These are phyloP conservation scores for Macaranga tanarius DNA, from an alignment of 441 rosid species.

Conservation along the genomic window DNA sequence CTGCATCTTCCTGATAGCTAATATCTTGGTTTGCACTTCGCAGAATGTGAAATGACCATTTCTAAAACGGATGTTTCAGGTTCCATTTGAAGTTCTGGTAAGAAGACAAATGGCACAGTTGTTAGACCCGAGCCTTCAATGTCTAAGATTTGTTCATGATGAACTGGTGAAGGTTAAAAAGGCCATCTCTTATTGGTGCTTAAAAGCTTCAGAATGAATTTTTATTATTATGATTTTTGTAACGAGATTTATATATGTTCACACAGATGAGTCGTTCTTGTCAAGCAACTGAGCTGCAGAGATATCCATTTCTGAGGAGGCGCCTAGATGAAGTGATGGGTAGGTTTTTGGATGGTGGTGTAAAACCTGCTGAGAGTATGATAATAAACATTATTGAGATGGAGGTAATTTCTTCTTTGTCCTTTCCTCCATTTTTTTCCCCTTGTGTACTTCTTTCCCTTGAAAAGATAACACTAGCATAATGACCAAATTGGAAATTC, in stretches of 20 bases:
- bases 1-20: neutral
- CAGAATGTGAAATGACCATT: slow-evolving; percentile 1
- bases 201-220: slow-evolving; percentile 1
- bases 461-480: neutral
- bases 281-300: slow-evolving; percentile 38
- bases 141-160: slow-evolving; percentile 49
- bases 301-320: slow-evolving; percentile 48
- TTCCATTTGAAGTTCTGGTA: slow-evolving; percentile 53
- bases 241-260: neutral
- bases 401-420: slow-evolving; percentile 41
- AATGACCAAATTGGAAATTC: neutral
- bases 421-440: neutral
- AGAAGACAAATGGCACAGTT: slow-evolving; percentile 49
- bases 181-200: neutral
- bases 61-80: slow-evolving; percentile 34
- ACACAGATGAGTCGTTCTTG: slow-evolving; percentile 48
- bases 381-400: slow-evolving; percentile 48
- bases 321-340: slow-evolving; percentile 42
- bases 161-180: slow-evolving; percentile 48
- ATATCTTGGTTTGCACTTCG: neutral
- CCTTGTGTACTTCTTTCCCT: neutral
- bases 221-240: neutral
- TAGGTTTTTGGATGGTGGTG: slow-evolving; percentile 40
- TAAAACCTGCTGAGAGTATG: slow-evolving; percentile 47
- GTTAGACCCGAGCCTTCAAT: slow-evolving; percentile 57